A percentile compares a stretch with the other conserved stretches of the same genome.
Conservation (phyloP, 768 basidiomycete genomes). For the Vararia minispora region DNA sequence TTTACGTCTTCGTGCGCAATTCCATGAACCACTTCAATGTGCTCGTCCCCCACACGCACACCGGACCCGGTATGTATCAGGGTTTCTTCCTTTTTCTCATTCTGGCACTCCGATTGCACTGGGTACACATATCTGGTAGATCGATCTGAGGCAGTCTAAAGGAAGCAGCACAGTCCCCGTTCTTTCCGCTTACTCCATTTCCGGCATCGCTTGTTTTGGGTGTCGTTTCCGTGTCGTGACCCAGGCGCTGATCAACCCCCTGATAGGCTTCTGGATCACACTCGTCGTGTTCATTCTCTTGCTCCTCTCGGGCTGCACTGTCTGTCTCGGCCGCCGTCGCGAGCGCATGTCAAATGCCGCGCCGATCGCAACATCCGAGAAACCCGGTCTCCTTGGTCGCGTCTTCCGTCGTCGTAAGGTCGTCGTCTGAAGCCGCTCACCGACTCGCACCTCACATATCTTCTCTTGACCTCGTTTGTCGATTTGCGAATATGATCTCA, state of each 20-base stretch:
- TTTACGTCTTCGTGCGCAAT: slow-evolving; percentile 50
- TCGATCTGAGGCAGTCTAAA: too few relatives aligned
- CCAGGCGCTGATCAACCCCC: too few relatives aligned
- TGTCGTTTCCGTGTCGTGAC: not conserved
- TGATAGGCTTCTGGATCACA: slow-evolving; percentile 11
- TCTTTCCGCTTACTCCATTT: not conserved
- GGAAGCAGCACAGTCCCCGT: too few relatives aligned
- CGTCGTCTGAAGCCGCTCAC: too few relatives aligned
- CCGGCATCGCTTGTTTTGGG: too few relatives aligned
- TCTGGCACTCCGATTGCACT: too few relatives aligned
- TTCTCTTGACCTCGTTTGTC: too few relatives aligned
- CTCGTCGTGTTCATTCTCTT: slow-evolving; percentile 10
- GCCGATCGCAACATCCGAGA: not conserved
- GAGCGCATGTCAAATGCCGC: slow-evolving; percentile 10
- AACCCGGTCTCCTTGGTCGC: slow-evolving; percentile 2
- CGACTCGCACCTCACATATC: too few relatives aligned
- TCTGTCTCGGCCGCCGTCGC: slow-evolving; percentile 9
- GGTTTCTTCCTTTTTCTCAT: not conserved
- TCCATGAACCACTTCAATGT: slow-evolving; percentile 40
- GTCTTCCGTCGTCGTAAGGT: slow-evolving; percentile 1
- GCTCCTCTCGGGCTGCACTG: slow-evolving; percentile 5
- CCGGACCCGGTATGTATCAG: slow-evolving; percentile 47
- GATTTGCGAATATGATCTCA: too few relatives aligned
- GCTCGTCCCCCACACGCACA: slow-evolving; percentile 34
- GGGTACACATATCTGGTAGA: too few relatives aligned